Evolutionary conservation across 1,284 basidiomycete species (phyloP), one percentile per base, ranked within the genome.

Genomic region (Phlebopus sp.): DNA sequence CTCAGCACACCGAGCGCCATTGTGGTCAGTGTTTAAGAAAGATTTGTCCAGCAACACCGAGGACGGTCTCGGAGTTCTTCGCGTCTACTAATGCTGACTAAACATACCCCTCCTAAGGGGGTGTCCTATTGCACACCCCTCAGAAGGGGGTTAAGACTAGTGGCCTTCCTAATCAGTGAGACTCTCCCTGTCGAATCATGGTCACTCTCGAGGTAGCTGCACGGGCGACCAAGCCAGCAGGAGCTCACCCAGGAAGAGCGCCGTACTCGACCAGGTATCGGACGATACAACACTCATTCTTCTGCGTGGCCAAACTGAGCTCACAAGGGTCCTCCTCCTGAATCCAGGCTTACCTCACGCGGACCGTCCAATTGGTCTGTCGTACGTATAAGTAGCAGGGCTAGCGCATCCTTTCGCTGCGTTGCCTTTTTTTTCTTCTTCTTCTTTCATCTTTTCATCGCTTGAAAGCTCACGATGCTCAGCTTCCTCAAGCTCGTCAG

Each of bases 1-100:
- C 70, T 76, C 51, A 81, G 62, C 32, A 72, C 60, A 50, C 63
- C 56, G 61, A 79, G 70, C 56, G 79, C 77, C 79, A 84, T 84
- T 57, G 52, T 57, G 54, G 58, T 52, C 32, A 15, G 18, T 21
- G 35, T 27, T 19, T 32, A 32, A 40, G 2, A 29, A 40, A 49
- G 30, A 15, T 47, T 23, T 18, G 34, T 17, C 46, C 25, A 14
- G 29, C 13, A 32, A 14, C 37, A 35, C 25, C 36, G 27, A n/a
- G n/a, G n/a, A 21, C 14, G 44, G 46, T 35, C 42, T 15, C 21
- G 46, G 35, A 29, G 27, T 2, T 11, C 27, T 29, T n/a, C 27
- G 3, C 18, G 19, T 17, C 18, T 14, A 11, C 25, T 44, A 10
- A 10, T 4, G 42, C 23, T 44, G 42, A 43, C 34, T 35, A 29